phyloP scores from a whole-genome alignment of 2,329 filamentous ascomycete species.

The Graphilbum sp. region DNA sequence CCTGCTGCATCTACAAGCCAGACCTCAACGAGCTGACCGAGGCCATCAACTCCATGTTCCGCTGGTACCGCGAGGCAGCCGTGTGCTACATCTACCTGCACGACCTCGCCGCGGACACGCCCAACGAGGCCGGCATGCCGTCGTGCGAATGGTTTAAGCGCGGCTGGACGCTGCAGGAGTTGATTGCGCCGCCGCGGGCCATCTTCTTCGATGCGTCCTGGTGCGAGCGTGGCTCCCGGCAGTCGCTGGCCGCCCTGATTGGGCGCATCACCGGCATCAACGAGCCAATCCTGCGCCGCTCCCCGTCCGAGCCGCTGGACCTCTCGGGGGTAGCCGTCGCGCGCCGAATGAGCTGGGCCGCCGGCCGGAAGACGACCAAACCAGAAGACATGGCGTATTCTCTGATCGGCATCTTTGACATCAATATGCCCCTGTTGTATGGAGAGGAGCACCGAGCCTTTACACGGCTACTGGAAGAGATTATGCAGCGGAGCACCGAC shows the following conservation, averaged over 20 bases:
- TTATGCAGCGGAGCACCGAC: not conserved
- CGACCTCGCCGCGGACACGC: too few relatives aligned
- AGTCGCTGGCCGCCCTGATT: too few relatives aligned
- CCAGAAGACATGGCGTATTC: not conserved
- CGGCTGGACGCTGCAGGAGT: slow-evolving; percentile 12
- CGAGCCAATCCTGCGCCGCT: too few relatives aligned
- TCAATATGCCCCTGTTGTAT: not conserved
- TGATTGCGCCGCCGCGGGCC: slow-evolving; percentile 8
- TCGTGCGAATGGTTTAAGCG: slow-evolving; percentile 10
- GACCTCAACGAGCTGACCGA: slow-evolving; percentile 12
- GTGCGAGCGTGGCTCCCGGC: too few relatives aligned
- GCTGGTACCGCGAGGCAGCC: slow-evolving; percentile 10
- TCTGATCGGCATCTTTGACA: not conserved
- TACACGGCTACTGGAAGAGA: not conserved
- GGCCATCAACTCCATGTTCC: slow-evolving; percentile 10
- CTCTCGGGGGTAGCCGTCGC: too few relatives aligned
- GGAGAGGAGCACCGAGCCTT: not conserved
- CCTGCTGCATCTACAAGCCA: slow-evolving; percentile 14
- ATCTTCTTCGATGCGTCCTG: slow-evolving; percentile 5
- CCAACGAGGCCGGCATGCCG: too few relatives aligned
- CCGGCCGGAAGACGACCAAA: not conserved
- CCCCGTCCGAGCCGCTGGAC: too few relatives aligned
- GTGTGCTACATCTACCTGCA: slow-evolving; percentile 11
- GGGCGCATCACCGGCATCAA: too few relatives aligned
- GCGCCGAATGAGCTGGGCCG: not conserved